Evolutionary conservation across 2,329 filamentous ascomycete genomes (phyloP), one percentile per base, ranked within the genome.

Genomic region (Chaetomiaceae sp.): DNA sequence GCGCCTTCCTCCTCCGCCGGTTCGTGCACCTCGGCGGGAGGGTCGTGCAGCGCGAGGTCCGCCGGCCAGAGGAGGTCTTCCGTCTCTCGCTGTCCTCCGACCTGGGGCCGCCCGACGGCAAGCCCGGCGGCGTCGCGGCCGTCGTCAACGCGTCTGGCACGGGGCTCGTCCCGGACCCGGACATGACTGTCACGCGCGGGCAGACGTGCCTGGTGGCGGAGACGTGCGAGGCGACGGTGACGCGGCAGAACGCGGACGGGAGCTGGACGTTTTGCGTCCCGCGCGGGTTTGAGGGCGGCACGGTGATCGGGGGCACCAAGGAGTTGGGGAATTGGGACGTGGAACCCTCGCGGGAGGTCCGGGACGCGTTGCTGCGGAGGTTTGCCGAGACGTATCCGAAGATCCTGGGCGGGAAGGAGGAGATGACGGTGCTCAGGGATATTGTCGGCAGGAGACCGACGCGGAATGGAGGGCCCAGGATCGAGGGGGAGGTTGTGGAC

Each of bases 281-380:
- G 1, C 75, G 84, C 2, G 77, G 76, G 8, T 77, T 82, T 23
- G 72, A 79, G 30, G 83, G 83, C 3, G 84, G 84, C 2, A 86
- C 83, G 0, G 72, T 87, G 34, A 77, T 87, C 18, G 84, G 84
- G 5, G 84, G 84, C 0, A 87, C 82, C 9, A 86, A 85, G 64
- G 78, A 86, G 62, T 73, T 75, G 1, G 68, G 77, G 51, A 71
- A 84, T 63, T 83, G 78, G 78, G 71, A 78, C 42, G 64, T 73
- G 0, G 67, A 72, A 16, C 76, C 81, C 1, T 78, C 73, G 0
- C 53, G 58, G 1, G 73, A 75, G 42, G 75, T 76, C 0, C 67
- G 81, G 16, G 65, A 70, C 33, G 64, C 61, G 25, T 65, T 86
- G 13, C 71, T 86, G 4, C 37, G 56, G 33, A 54, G 46, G 13